phyloP scores from a whole-genome alignment of 1,284 basidiomycete species.

The Puccinia novopanici region DNA sequence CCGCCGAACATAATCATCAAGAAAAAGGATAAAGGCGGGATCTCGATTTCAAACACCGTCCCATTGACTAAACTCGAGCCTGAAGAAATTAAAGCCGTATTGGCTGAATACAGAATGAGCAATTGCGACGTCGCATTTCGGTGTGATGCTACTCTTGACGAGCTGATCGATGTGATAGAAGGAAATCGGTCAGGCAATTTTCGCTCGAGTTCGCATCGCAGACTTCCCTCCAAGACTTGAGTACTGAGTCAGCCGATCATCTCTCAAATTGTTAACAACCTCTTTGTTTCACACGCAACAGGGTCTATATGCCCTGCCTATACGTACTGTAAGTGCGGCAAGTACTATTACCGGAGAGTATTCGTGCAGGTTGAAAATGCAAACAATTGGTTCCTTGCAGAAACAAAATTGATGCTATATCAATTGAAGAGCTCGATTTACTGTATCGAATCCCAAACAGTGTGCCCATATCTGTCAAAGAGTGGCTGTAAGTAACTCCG shows the following conservation, averaged over 20 bases:
- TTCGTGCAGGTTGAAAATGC: not conserved
- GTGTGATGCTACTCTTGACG: conserved; percentile 90
- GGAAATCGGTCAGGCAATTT: conserved; percentile 71
- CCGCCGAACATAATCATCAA: conserved; percentile 77
- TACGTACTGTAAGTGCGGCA: conserved; percentile 67
- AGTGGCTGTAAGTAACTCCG: conserved; percentile 69
- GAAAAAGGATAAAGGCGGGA: conserved; percentile 92
- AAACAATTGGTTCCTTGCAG: conserved; percentile 53
- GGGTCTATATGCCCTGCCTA: conserved; percentile 89
- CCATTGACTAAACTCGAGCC: conserved; percentile 95
- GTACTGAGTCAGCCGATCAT: not conserved
- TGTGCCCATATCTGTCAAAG: conserved; percentile 86
- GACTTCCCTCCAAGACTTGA: not conserved
- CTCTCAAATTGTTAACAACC: conserved; percentile 37
- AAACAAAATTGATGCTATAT: conserved; percentile 90
- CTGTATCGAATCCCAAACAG: conserved; percentile 87
- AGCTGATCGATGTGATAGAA: conserved; percentile 94
- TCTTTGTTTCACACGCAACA: conserved; percentile 58
- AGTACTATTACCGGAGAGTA: not conserved
- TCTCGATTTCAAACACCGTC: conserved; percentile 91
- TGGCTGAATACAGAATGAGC: conserved; percentile 83
- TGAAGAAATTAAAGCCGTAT: conserved; percentile 93
- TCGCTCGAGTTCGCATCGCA: not conserved
- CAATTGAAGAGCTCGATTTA: conserved; percentile 96
- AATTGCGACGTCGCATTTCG: conserved; percentile 94